phyloP scores from a whole-genome alignment of 768 basidiomycete species.

The Russula foetens region DNA sequence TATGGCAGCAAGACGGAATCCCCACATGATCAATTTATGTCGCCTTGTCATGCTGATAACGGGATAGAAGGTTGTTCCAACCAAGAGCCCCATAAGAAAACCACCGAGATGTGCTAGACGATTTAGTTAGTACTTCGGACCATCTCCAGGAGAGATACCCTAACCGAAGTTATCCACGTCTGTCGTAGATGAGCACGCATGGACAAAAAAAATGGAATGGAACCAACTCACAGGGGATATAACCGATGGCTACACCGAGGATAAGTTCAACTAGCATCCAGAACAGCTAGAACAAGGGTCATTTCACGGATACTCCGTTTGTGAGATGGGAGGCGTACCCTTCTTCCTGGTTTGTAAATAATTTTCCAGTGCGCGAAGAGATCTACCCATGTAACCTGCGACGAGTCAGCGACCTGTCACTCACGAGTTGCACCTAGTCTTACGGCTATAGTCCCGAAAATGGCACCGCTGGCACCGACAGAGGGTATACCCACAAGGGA shows the following conservation, averaged over 20 bases:
- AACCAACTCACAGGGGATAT: conserved; percentile 60
- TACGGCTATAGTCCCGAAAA: conserved; percentile 81
- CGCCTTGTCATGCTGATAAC: conserved; percentile 74
- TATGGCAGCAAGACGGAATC: conserved; percentile 61
- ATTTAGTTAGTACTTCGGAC: conserved; percentile 8
- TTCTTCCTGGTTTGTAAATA: conserved; percentile 72
- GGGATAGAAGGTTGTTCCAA: conserved; percentile 81
- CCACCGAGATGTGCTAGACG: conserved; percentile 75
- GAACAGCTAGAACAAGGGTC: conserved; percentile 48
- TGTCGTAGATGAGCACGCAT: conserved; percentile 23
- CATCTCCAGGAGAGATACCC: conserved; percentile 15
- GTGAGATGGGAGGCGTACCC: conserved; percentile 36
- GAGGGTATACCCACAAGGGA: conserved; percentile 81
- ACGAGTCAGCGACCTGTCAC: background rate
- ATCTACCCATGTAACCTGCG: conserved; percentile 76
- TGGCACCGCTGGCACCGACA: conserved; percentile 87
- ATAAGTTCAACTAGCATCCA: conserved; percentile 83
- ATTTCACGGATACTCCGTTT: background rate
- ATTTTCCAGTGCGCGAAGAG: conserved; percentile 89
- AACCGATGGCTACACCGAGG: conserved; percentile 79
- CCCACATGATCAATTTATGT: conserved; percentile 67
- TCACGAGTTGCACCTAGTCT: conserved; percentile 18
- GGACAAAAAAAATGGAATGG: background rate
- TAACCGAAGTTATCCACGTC: conserved; percentile 88
- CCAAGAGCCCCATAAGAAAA: conserved; percentile 74